Evolutionary conservation across 306 rosid species (phyloP), one percentile per base, ranked within the genome.

Genomic region (Hippophae rhamnoides): DNA sequence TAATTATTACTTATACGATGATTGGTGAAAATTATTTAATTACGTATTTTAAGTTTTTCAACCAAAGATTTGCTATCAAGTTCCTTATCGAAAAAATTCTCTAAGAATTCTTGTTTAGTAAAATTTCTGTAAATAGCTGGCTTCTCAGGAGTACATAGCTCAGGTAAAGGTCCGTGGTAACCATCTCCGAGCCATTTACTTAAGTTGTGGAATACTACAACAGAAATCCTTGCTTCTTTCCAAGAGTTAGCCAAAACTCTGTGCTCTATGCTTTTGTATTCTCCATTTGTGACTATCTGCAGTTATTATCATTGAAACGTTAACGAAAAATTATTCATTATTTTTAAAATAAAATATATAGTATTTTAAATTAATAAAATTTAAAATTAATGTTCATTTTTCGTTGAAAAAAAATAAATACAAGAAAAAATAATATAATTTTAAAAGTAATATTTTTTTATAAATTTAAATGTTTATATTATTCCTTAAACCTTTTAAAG

Each of bases 251-350:
- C 50, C 50, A 46, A 46, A 10, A 46, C 50, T 13, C 50, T 46
- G 8, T 46, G 50, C 13, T 76, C 68, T 13, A 68, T 62, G 9
- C 81, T 68, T 13, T 42, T 63, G 43, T 76, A 76, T 58, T 63
- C 81, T 5, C 77, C 77, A 23, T 76, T 76, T 2, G 71, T 58
- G 58, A 55, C 41, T 48, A 72, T 45, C 77, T 67, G 11, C 38
- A 31, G 13, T 8, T 3, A 46, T 8, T 3, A 46, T 45, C 48
- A 45, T 1, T 5, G 3, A 2, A 45, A 45, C 48, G 6, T 18
- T 7, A 45, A 45, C 11, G 3, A 45, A 45, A 7, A 5, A 45
- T 7, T 45, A 45, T 12, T 8, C 11, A 45, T 9, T 45, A 45
- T 7, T 13, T 54, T 10, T 13, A 13, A 6, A 23, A 27, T 54